phyloP scores from a whole-genome alignment of 2,329 filamentous ascomycete genomes.

The Fusarium sarcochroum region DNA sequence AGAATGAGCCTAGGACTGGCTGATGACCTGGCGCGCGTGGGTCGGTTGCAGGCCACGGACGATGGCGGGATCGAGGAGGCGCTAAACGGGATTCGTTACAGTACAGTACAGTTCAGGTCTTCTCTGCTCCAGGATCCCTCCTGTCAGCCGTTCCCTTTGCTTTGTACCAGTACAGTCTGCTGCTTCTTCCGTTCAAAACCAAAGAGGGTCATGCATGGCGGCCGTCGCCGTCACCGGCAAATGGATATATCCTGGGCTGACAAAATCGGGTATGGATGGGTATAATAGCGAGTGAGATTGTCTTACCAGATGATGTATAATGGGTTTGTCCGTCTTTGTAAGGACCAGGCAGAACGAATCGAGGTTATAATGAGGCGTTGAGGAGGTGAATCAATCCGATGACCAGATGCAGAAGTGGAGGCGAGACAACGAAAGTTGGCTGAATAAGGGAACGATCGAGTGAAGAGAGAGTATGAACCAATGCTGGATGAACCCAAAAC shows the following conservation, averaged over 20 bases:
- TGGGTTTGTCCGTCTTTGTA: slow-evolving; percentile 29
- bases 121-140: slow-evolving; percentile 10
- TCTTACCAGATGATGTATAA: slow-evolving; percentile 38
- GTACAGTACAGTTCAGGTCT: slow-evolving; percentile 38
- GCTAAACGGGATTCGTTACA: slow-evolving; percentile 50
- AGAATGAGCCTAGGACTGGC: slow-evolving; percentile 35
- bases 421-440: slow-evolving; percentile 17
- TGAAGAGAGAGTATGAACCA: slow-evolving; percentile 8
- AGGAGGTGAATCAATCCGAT: slow-evolving; percentile 27
- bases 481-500: slow-evolving; percentile 19
- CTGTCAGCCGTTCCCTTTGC: slow-evolving; percentile 28
- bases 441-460: slow-evolving; percentile 5
- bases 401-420: slow-evolving; percentile 26
- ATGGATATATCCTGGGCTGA: slow-evolving; percentile 24
- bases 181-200: slow-evolving; percentile 23
- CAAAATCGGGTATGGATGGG: slow-evolving; percentile 14
- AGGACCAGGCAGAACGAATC: slow-evolving; percentile 6
- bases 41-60: slow-evolving; percentile 43
- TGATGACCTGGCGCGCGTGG: slow-evolving; percentile 41
- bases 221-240: slow-evolving; percentile 31
- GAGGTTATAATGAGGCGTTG: slow-evolving; percentile 20
- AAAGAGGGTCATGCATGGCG: slow-evolving; percentile 25
- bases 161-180: background rate
- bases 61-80: slow-evolving; percentile 49
- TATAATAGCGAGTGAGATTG: slow-evolving; percentile 24